phyloP scores from a whole-genome alignment of 73 alveolate genomes.

The Paramecium sonneborni region DNA sequence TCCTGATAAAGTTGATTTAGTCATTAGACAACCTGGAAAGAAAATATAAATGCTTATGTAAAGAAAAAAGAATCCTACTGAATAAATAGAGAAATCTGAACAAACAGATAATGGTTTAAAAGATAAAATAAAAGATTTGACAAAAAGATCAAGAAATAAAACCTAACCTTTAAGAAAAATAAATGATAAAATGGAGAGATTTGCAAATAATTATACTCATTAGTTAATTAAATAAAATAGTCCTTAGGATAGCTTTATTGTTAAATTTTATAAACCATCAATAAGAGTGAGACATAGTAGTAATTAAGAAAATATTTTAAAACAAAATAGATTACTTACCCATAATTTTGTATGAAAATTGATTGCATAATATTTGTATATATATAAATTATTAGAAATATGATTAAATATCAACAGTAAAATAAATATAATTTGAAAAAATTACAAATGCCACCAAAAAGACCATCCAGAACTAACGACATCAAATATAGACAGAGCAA shows the following conservation, averaged over 20 bases:
- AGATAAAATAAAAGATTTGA: background rate
- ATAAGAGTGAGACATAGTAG: background rate
- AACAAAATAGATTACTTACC: background rate
- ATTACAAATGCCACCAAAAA: background rate
- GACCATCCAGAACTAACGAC: background rate
- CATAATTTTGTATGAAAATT: background rate
- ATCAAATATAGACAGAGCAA: background rate
- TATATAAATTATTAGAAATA: background rate
- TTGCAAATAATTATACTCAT: background rate
- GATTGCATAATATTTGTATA: background rate
- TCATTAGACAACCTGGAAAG: background rate
- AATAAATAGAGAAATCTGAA: background rate
- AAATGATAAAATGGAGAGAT: conserved; percentile 16
- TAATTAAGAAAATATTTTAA: background rate
- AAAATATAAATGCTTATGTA: background rate
- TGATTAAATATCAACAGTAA: background rate
- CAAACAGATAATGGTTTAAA: background rate
- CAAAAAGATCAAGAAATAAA: background rate
- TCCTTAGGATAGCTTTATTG: background rate
- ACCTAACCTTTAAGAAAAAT: background rate
- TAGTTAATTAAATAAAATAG: background rate
- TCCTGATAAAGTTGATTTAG: background rate
- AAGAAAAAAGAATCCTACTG: background rate
- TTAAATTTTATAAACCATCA: background rate
- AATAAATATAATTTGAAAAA: background rate